A percentile compares a stretch with the other conserved stretches of the same genome.
Evolutionary conservation across 257 asterid species (phyloP).

Genomic region (Datura wrightii): DNA sequence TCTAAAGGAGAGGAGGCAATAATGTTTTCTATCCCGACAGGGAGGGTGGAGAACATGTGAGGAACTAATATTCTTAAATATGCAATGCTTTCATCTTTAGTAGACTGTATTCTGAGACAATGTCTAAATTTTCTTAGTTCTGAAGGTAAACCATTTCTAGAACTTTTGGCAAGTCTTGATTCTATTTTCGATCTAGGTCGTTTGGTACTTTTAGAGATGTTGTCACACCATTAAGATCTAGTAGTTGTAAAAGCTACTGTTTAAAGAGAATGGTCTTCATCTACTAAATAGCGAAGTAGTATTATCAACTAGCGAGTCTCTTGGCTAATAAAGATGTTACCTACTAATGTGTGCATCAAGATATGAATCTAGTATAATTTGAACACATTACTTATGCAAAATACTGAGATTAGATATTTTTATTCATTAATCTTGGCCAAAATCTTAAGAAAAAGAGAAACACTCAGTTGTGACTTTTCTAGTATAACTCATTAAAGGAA

Average conservation of each 20-base stretch:
- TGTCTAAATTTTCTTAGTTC: background rate
- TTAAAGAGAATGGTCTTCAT: constrained; percentile 18
- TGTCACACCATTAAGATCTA: background rate
- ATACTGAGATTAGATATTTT: background rate
- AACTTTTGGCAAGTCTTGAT: background rate
- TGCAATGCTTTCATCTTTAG: constrained; percentile 19
- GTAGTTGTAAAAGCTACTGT: background rate
- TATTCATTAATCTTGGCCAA: background rate
- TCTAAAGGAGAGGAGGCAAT: background rate
- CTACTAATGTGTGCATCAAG: constrained; percentile 3
- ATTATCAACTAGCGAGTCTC: background rate
- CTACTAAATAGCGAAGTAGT: background rate
- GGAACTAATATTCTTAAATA: background rate
- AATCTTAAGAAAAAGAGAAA: background rate
- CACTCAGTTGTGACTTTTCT: background rate
- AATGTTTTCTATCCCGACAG: background rate
- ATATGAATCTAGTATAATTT: constrained; percentile 4
- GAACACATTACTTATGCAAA: background rate
- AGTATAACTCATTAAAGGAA: constrained; percentile 7
- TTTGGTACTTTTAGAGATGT: background rate
- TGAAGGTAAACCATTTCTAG: background rate
- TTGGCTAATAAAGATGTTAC: constrained; percentile 7
- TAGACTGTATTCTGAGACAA: constrained; percentile 14
- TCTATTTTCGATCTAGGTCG: background rate
- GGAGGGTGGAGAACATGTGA: background rate